These are phyloP conservation scores for Calonectria fujianensis DNA, from an alignment of 2,329 filamentous ascomycete genomes.

Conservation along the genomic window DNA sequence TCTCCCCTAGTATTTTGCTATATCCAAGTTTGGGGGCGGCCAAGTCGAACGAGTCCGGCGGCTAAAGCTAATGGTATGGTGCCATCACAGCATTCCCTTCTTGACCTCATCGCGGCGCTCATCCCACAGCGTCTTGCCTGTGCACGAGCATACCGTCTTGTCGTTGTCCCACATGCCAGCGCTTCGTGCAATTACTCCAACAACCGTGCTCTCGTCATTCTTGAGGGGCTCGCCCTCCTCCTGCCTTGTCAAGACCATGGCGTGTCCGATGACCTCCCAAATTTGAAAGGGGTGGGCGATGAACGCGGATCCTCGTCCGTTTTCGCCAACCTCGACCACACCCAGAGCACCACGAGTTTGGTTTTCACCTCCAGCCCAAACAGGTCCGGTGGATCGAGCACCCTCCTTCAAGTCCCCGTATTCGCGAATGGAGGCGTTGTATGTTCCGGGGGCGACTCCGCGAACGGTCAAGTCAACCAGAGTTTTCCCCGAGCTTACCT, in stretches of 20 bases:
- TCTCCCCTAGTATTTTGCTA: constrained; percentile 35
- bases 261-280: constrained; percentile 97
- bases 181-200: constrained; percentile 95
- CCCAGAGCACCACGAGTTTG: constrained; percentile 78
- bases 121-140: constrained; percentile 98
- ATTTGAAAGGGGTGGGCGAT: constrained; percentile 88
- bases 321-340: constrained; percentile 82
- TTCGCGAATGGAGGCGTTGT: constrained; percentile 89
- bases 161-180: constrained; percentile 99
- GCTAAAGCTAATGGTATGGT: constrained; percentile 22
- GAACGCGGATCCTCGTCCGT: constrained; percentile 87
- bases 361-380: constrained; percentile 80
- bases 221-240: constrained; percentile 74
- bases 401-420: constrained; percentile 91
- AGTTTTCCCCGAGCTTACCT: constrained; percentile 86
- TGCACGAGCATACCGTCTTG: constrained; percentile 98
- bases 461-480: constrained; percentile 91
- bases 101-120: constrained; percentile 92
- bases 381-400: constrained; percentile 85
- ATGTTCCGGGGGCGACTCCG: constrained; percentile 87
- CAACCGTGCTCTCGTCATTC: constrained; percentile 89
- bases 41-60: constrained; percentile 35
- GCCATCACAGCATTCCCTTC: constrained; percentile 88
- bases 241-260: constrained; percentile 87
- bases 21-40: constrained; percentile 31